Base-by-base conservation (phyloP, 192 early-diverging fungal species). In the Coemansia sp. region DNA sequence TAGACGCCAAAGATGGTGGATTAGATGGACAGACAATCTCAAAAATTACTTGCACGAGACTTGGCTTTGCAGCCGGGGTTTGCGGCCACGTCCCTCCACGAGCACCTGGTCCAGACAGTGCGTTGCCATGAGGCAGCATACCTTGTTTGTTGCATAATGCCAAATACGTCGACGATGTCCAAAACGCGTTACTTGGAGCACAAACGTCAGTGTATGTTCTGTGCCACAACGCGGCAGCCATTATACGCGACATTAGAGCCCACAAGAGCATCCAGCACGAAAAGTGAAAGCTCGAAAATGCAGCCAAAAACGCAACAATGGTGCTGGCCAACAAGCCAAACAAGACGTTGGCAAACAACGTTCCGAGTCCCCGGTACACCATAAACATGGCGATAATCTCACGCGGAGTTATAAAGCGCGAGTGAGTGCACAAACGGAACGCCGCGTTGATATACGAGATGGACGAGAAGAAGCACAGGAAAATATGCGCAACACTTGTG, bases 381-480 rank as follows among this genome's bases (percentile, higher is more conserved):
- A 59, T 26, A 46, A 76, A 55, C 19, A 68, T 65, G 1, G 59
- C 42, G 1, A 51, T 14, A 5, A 64, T 59, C n/a, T 70, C 74
- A 34, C 62, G 54, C 0, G 60, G 60, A 2, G 59, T 63, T 2
- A 67, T 40, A 22, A 74, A 74, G 19, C 61, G 46, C 15, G 50
- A 19, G 37, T 59, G 40, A 1, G 51, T 4, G 42, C 64, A 64
- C 8, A 74, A 50, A 4, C 71, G 55, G 42, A 56, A 60, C 1
- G 56, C 56, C n/a, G 49, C 71, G 57, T 74, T 74, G 57, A 74
- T 68, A 36, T 60, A 66, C 2, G 71, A 74, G 8, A 74, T 63
- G 34, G 50, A 15, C 15, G 71, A 67, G 36, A 74, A 68, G 25
- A 74, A 74, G 37, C 38, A 60, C 47, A 64, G 23, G 6, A 64